phyloP scores from a whole-genome alignment of 805 yeast species.

The Candida qinlingensis region DNA sequence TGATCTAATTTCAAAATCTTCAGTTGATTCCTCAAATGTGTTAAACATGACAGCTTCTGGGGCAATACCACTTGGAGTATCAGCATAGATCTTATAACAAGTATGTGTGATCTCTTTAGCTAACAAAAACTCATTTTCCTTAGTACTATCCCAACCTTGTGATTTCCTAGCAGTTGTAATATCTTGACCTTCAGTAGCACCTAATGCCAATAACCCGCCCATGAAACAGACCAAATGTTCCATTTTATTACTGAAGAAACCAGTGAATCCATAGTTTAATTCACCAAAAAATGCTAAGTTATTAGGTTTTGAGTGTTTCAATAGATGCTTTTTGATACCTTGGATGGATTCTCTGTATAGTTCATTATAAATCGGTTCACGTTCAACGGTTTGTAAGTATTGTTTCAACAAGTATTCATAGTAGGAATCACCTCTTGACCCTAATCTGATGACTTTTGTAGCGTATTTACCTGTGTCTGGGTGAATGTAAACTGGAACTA shows the following conservation, averaged over 20 bases:
- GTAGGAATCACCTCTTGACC: slow-evolving; percentile 91
- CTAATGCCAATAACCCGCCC: slow-evolving; percentile 84
- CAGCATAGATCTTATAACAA: slow-evolving; percentile 81
- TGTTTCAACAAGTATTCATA: slow-evolving; percentile 87
- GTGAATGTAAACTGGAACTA: slow-evolving; percentile 74
- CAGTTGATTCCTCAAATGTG: slow-evolving; percentile 35
- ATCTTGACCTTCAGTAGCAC: slow-evolving; percentile 76
- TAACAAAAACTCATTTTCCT: slow-evolving; percentile 58
- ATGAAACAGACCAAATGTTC: slow-evolving; percentile 90
- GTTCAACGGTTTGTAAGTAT: slow-evolving; percentile 67
- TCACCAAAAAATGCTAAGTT: slow-evolving; percentile 73
- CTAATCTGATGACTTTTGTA: slow-evolving; percentile 66
- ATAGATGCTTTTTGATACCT: slow-evolving; percentile 69
- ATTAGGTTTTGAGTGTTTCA: slow-evolving; percentile 55
- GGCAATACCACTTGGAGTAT: slow-evolving; percentile 67
- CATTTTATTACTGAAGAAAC: slow-evolving; percentile 66
- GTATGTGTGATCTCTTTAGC: slow-evolving; percentile 74
- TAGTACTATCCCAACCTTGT: slow-evolving; percentile 50
- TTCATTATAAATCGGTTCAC: slow-evolving; percentile 54
- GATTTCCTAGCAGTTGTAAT: slow-evolving; percentile 48
- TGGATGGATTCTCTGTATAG: slow-evolving; percentile 74
- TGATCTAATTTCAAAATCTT: slow-evolving; percentile 66
- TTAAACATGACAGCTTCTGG: slow-evolving; percentile 91
- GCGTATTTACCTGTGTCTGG: slow-evolving; percentile 71
- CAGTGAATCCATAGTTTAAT: slow-evolving; percentile 59